Percentiles rank a stretch among this genome's conserved stretches.
These are phyloP conservation scores for Chrysosporium keratinophilum DNA, from an alignment of 2,329 filamentous ascomycete species.

Conservation along the genomic window DNA sequence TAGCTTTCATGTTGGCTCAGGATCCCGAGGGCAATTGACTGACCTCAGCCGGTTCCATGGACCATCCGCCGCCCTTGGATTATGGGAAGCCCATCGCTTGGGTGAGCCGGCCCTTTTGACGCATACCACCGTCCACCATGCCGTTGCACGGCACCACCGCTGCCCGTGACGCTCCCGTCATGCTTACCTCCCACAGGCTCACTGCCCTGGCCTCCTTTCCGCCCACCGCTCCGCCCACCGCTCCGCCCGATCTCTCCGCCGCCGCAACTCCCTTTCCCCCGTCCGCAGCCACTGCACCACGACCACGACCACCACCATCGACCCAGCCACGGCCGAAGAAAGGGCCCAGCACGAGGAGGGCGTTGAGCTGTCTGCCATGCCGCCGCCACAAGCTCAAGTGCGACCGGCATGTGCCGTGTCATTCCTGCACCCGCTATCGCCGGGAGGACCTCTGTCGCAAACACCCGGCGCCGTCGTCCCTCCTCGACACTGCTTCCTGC, in stretches of 20 bases:
- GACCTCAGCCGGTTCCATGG: no score
- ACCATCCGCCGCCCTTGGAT: no score
- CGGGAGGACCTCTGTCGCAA: slow-evolving; percentile 25
- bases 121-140: no score
- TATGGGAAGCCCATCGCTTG: no score
- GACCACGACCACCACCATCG: background rate
- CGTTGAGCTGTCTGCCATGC: slow-evolving; percentile 27
- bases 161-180: background rate
- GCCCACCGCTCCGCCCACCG: background rate
- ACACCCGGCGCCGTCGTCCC: slow-evolving; percentile 22
- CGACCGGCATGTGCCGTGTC: slow-evolving; percentile 26
- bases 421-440: slow-evolving; percentile 24
- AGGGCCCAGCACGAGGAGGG: slow-evolving; percentile 13
- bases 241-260: background rate
- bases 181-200: background rate
- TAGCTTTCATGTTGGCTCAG: no score
- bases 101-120: no score
- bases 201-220: background rate
- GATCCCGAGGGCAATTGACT: no score
- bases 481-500: slow-evolving; percentile 10
- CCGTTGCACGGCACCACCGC: no score
- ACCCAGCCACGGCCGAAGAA: background rate
- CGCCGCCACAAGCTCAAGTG: slow-evolving; percentile 27
- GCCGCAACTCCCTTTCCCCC: background rate
- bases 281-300: background rate